Base-by-base conservation (phyloP, 2,329 filamentous ascomycete species). In the Volutella citrinella region DNA sequence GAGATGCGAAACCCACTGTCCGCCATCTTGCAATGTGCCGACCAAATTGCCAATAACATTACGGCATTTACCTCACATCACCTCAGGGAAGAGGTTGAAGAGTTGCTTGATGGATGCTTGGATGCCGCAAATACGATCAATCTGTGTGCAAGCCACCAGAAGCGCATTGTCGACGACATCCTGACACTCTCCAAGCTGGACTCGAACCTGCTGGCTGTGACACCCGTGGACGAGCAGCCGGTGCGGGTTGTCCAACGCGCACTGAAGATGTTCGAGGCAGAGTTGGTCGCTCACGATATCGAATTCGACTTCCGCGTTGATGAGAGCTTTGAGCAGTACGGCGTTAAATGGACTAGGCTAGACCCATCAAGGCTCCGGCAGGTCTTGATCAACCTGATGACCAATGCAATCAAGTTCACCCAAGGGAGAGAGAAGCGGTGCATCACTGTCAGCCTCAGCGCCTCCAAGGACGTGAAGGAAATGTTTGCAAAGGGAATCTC, bases 111-210 rank as follows among this genome's bases (percentile, higher is more conserved):
- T 14, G 65, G 63, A 20, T 77, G 76, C 40, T 70, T 87, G 14
- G 84, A 90, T 56, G 84, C 86, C 7, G 82, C 85, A n/a, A 84
- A 87, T 48, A 90, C 85, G 2, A 90, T 91, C 54, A 80, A 81
- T 15, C 69, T 90, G 11, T 93, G 87, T 57, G 83, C 84, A 32
- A 85, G 80, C 52, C 87, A 87, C 61, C 83, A 90, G 58, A 86
- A 86, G 63, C 70, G 79, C 7, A 84, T 84, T 36, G 78, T 84
- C 12, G 78, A 84, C 49, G 80, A 84, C 45, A 76, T 84, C 26
- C 60, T 84, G 13, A 83, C 80, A 1, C 61, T 84, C 13, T 81
- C 76, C 19, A 84, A 87, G 51, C 69, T 87, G 11, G 84, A 87
- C 51, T 84, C 80, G 3, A 80, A 80, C 30, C 69, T 87, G 26